Evolutionary conservation across 352 stramenopile species (phyloP), one percentile per base, ranked within the genome.

Genomic region (Phytophthora boehmeriae): DNA sequence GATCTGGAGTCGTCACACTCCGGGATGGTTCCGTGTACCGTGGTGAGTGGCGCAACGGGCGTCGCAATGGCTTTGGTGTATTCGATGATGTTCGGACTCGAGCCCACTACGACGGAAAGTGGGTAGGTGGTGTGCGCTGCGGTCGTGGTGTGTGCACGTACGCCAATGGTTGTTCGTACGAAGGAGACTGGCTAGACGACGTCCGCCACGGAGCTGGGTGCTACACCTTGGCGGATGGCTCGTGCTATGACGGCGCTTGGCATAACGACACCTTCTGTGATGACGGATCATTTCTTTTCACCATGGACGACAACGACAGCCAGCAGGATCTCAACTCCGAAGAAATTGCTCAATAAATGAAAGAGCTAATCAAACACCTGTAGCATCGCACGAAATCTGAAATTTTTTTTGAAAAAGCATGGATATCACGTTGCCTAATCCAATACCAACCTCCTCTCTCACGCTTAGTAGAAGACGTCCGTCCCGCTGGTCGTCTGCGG

Each of bases 241-340:
- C 84, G 20, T 86, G 92, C 48, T 96, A 95, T 54, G 73, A 89
- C 38, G 89, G 90, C 19, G 76, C 93, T 43, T 97, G 88, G 88
- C 70, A 87, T 43, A 61, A 76, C 25, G 86, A 93, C 57, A 69
- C 80, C 23, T 90, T 93, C 49, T 87, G 76, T 49, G 84, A 78
- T 10, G 84, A 92, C 54, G 84, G 82, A 11, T 80, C 80, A 8
- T 76, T 93, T 10, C 68, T 90, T 57, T 64, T 93, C 10, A 69
- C 69, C 36, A 66, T 78, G 14, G 63, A 79, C 44, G 66, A 71
- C 23, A 48, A 9, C 14, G 43, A 59, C 25, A 53, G 8, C 4
- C 22, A 39, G 32, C 34, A 50, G 32, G 23, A 43, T 32, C 11
- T 35, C 30, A 42, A 16, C 16, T 34, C 28, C 20, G 54, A 41